phyloP scores from a whole-genome alignment of 176 grass and related monocot species.

The Echinochloa phyllopogon region DNA sequence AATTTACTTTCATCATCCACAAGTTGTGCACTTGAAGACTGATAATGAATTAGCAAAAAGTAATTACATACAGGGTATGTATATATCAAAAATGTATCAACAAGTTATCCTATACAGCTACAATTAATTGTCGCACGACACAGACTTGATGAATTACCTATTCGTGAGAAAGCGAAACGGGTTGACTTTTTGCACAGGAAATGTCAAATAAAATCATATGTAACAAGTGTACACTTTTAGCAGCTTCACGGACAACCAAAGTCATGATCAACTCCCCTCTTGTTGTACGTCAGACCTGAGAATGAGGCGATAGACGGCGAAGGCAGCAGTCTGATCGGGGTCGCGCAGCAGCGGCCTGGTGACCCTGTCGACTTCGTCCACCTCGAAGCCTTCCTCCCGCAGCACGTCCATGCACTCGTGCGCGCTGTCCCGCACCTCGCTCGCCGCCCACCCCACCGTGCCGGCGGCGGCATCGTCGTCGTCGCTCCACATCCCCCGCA shows the following conservation, averaged over 20 bases:
- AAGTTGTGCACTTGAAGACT: background rate
- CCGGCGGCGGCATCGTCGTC: background rate
- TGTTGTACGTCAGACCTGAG: background rate
- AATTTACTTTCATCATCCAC: background rate
- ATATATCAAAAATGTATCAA: background rate
- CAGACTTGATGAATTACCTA: background rate
- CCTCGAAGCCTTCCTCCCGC: constrained; percentile 50
- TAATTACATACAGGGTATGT: background rate
- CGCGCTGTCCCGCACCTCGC: constrained; percentile 55
- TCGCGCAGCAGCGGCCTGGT: constrained; percentile 37
- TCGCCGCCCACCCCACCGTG: constrained; percentile 58
- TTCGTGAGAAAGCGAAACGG: background rate
- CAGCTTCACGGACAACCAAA: background rate
- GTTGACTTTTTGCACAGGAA: background rate
- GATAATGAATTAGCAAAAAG: background rate
- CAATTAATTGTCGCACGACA: background rate
- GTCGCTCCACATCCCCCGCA: constrained; percentile 45
- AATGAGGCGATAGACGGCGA: constrained; percentile 49
- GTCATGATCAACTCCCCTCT: background rate
- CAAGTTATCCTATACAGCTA: background rate
- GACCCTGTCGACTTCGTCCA: constrained; percentile 41
- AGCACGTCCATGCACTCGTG: constrained; percentile 56
- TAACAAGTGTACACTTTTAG: background rate
- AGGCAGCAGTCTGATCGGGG: constrained; percentile 13
- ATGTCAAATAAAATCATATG: background rate